Evolutionary conservation across 345 rosid species (phyloP).

Genomic region (Viola odorata): DNA sequence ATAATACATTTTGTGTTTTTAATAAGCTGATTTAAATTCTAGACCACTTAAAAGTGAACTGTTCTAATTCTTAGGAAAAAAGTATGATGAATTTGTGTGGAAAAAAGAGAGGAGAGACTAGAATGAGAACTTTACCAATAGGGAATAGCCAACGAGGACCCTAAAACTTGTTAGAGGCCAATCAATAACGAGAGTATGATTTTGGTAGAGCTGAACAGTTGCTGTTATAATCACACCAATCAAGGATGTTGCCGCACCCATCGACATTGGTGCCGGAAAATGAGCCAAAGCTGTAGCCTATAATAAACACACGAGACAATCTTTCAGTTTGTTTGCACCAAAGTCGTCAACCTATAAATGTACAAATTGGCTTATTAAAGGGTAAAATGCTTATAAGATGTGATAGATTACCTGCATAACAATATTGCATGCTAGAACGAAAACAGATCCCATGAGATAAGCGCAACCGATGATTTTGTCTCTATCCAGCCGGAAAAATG

Average conservation of each 20-base stretch:
- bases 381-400: no score
- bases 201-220: constrained; percentile 37
- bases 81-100: no score
- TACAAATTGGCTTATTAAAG: no score
- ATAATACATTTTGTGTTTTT: no score
- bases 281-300: constrained; percentile 66
- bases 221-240: constrained; percentile 62
- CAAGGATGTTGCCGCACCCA: constrained; percentile 65
- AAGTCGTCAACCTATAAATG: no score
- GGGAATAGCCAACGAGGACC: constrained; percentile 41
- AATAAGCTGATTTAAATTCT: no score
- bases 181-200: constrained; percentile 26
- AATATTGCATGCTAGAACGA: constrained; percentile 52
- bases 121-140: constrained; percentile 38
- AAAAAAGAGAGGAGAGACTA: no score
- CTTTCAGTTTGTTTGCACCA: neutral
- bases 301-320: neutral
- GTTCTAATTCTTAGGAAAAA: no score
- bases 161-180: constrained; percentile 34
- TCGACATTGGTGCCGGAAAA: constrained; percentile 87
- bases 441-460: constrained; percentile 69
- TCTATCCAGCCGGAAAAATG: constrained; percentile 27
- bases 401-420: constrained; percentile 55
- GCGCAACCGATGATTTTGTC: constrained; percentile 66
- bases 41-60: no score